Base-by-base conservation (phyloP, 768 basidiomycete genomes). In the Tubosaeta sp. region DNA sequence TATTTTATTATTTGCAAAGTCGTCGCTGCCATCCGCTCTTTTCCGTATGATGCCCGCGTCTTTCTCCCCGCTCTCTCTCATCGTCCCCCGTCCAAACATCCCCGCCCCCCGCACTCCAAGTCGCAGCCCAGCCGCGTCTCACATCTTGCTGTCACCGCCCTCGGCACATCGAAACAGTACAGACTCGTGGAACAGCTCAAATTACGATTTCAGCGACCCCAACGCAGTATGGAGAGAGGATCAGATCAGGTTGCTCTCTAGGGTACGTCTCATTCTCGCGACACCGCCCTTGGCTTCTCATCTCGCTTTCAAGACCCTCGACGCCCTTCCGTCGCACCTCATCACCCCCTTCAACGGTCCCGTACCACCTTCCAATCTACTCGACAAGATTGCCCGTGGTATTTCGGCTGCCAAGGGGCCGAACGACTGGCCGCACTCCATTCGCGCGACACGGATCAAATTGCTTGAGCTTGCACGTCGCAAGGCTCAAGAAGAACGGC, bases 111-210 rank as follows among this genome's bases (percentile, higher is more conserved):
- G 75, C 48, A 87, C 89, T 0, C 89, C 85, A 0, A 72, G 73
- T 41, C 74, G 74, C 56, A 82, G 83, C 5, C 81, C 84, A 29
- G 64, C 65, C 57, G 75, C 77, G 47, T 75, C 81, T 3, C 74
- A 82, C 51, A 69, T 83, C 51, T 67, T 85, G 54, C 77, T 83
- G 51, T 65, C 76, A 4, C 65, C 69, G 0, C 67, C 69, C 0
- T 61, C 76, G 1, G 65, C 74, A 19, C 52, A 71, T 53, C 54
- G 88, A 57, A 85, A 84, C 68, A 89, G 87, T 68, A 83, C 84
- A 1, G 86, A 89, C 67, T 90, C 88, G 67, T 90, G 88, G 88
- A 87, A 85, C 67, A 88, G 86, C 61, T 91, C 89, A 19, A 89
- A 82, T 55, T 74, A 76, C 59, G 80, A 80, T 55, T 74, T 75